Percentiles rank a stretch among this genome's conserved stretches.
Conservation (phyloP, 2,329 filamentous ascomycete genomes). For the Ambrosiella cleistominuta region DNA sequence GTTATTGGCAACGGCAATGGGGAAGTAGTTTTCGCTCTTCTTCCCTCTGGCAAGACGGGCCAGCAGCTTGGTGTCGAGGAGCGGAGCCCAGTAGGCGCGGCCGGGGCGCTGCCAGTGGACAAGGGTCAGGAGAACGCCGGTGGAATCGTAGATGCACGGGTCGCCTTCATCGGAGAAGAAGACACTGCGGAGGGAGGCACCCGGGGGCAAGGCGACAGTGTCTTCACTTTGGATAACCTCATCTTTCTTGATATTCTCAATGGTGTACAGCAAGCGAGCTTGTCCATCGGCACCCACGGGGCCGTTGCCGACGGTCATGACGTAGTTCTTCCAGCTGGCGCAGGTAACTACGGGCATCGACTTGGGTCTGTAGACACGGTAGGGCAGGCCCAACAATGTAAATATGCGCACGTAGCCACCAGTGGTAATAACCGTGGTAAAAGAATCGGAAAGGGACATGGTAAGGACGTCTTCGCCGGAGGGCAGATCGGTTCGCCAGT, state of each 20-base stretch:
- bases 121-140: conserved; percentile 71
- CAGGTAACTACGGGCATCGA: conserved; percentile 80
- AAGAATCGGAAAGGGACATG: conserved; percentile 80
- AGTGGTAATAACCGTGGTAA: conserved; percentile 74
- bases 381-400: conserved; percentile 79
- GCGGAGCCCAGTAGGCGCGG: conserved; percentile 76
- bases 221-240: conserved; percentile 93
- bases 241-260: conserved; percentile 86
- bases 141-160: conserved; percentile 89
- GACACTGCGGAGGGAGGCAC: conserved; percentile 56
- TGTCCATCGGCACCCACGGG: conserved; percentile 62
- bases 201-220: conserved; percentile 64
- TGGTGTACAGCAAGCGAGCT: conserved; percentile 68
- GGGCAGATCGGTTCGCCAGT: conserved; percentile 83
- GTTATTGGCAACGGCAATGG: conserved; percentile 76
- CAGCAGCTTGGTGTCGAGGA: conserved; percentile 75
- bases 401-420: conserved; percentile 82
- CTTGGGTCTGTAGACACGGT: conserved; percentile 81
- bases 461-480: conserved; percentile 71
- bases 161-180: conserved; percentile 92
- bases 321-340: conserved; percentile 85
- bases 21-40: conserved; percentile 85
- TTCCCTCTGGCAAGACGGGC: conserved; percentile 66
- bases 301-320: conserved; percentile 91
- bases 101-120: conserved; percentile 79